phyloP scores from a whole-genome alignment of 2,329 filamentous ascomycete species.

The Fusarium transvaalense region DNA sequence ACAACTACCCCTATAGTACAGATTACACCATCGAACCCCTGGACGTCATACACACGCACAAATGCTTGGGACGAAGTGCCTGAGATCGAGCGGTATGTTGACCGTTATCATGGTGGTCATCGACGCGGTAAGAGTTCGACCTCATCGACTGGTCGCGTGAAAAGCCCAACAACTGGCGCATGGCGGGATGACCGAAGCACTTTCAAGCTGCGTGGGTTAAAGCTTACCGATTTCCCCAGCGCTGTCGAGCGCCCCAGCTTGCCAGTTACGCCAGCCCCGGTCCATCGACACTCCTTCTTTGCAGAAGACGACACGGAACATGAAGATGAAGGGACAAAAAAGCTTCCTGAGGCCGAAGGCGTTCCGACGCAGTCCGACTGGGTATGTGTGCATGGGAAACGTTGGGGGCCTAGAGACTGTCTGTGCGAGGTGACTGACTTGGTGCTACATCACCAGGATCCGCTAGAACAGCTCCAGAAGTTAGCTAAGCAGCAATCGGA shows the following conservation, averaged over 20 bases:
- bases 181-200: conserved; percentile 27
- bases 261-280: conserved; percentile 88
- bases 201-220: conserved; percentile 60
- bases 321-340: conserved; percentile 65
- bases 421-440: conserved; percentile 69
- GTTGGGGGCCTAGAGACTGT: conserved; percentile 65
- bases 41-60: conserved; percentile 78
- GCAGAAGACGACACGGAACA: conserved; percentile 59
- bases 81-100: conserved; percentile 89
- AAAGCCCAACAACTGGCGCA: conserved; percentile 32
- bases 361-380: conserved; percentile 91
- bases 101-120: conserved; percentile 77
- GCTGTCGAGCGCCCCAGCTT: conserved; percentile 86
- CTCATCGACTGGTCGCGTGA: conserved; percentile 32
- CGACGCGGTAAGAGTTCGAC: conserved; percentile 55
- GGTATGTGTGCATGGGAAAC: conserved; percentile 80
- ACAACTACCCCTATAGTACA: conserved; percentile 64
- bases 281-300: conserved; percentile 77
- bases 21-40: conserved; percentile 68
- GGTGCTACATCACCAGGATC: conserved; percentile 71
- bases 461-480: conserved; percentile 75
- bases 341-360: conserved; percentile 81
- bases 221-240: conserved; percentile 88
- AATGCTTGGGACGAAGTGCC: conserved; percentile 97
- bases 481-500: conserved; percentile 75